A percentile compares a stretch with the other conserved stretches of the same genome.
Conservation (phyloP, 305 asterid genomes). For the Salvia sclarea region DNA sequence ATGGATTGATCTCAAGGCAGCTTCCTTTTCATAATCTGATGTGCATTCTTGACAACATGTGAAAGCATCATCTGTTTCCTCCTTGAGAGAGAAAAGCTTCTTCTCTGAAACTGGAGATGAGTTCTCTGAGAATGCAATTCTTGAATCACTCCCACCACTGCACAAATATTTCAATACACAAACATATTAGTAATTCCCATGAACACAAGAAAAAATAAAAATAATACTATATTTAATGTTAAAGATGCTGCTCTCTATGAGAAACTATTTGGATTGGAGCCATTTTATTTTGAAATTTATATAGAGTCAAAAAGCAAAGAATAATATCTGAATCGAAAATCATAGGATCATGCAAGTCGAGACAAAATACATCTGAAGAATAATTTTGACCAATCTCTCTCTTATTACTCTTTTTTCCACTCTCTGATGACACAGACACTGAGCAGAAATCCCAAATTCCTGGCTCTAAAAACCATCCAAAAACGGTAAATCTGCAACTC, state of each 20-base stretch:
- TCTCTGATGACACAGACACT: conserved; percentile 15
- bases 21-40: conserved; percentile 67
- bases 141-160: conserved; percentile 61
- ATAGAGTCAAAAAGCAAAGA: too few relatives aligned
- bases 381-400: conserved; percentile 12
- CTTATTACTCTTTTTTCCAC: not conserved
- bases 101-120: conserved; percentile 46
- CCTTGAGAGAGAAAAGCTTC: conserved; percentile 40
- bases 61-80: conserved; percentile 46
- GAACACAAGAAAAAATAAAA: too few relatives aligned
- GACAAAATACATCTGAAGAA: not conserved
- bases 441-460: not conserved
- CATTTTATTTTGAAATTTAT: too few relatives aligned
- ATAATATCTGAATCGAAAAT: not conserved
- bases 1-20: conserved; percentile 38
- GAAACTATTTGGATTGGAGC: not conserved
- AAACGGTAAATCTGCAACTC: not conserved
- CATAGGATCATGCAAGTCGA: conserved; percentile 1
- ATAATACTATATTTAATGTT: too few relatives aligned
- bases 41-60: conserved; percentile 70
- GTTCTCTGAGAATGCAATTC: conserved; percentile 38
- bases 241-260: not conserved
- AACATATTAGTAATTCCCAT: not conserved
- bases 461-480: not conserved
- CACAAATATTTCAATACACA: conserved; percentile 5